Base-by-base conservation (phyloP, 345 rosid genomes). In the Odontarrhena argentea region DNA sequence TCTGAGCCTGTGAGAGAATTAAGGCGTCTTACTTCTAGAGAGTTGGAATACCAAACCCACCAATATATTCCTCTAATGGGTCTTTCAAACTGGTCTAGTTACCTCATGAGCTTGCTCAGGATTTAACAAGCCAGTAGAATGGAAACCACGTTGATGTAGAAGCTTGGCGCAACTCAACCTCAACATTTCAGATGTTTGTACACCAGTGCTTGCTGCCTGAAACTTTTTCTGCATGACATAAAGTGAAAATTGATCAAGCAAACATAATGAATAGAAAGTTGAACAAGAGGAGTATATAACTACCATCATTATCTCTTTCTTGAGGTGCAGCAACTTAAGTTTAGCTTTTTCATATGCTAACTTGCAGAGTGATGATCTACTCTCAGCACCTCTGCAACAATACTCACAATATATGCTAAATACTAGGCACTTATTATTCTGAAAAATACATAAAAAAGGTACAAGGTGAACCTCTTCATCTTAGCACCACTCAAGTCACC, bases 271-370 rank as follows among this genome's bases (percentile, higher is more conserved):
- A 35, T 14, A 52, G 8, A 58, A 54, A 48, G 15, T 32, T 42
- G 15, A 5, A 26, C 14, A 43, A 32, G 50, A 63, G 55, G 45
- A 47, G 46, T 54, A 73, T 3, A 74, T 35, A 71, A 55, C 78
- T 55, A 93, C 99, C 96, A 74, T 79, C 77, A 88, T 24, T 60
- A 73, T 83, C 48, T 84, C 83, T 45, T 37, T 87, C 81, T 77
- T 84, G 51, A 75, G 65, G 69, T 63, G 68, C 73, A 80, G 69
- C 76, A 94, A 72, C 76, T 79, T 87, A 80, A 81, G 67, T 70
- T 74, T 85, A 63, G 83, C 90, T 82, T 84, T 91, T 75, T 78
- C 88, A 85, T 78, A 77, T 24, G 81, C 78, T 58, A 87, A 61
- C 77, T 86, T 82, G 70, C 60, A 76, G 53, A 91, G 83, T 76